Percentiles rank a stretch among this genome's conserved stretches.
Conservation (phyloP, 129 eudicot genomes). For the Chrysanthemum lavandulifolium region DNA sequence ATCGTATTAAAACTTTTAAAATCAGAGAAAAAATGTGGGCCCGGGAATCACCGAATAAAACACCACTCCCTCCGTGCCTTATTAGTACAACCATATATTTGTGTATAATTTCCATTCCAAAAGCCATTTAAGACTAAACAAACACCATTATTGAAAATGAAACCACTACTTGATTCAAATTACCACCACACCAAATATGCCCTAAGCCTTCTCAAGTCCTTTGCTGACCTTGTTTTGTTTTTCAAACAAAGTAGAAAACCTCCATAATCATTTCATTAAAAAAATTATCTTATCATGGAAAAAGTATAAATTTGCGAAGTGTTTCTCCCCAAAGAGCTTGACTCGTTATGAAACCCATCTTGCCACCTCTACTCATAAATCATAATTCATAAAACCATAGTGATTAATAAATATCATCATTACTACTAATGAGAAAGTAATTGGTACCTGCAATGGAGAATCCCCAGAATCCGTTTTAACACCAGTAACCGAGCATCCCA, state of each 20-base stretch:
- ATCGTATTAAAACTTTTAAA: no score
- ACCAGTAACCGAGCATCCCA: constrained; percentile 97
- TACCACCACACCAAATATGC: no score
- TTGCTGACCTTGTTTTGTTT: background rate
- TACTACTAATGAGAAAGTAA: constrained; percentile 1
- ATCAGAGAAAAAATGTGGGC: no score
- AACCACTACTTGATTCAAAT: no score
- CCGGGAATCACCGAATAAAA: no score
- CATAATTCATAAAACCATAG: background rate
- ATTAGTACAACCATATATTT: no score
- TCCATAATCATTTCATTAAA: background rate
- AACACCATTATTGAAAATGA: no score
- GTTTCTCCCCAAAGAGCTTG: background rate
- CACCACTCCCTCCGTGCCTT: no score
- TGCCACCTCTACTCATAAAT: background rate
- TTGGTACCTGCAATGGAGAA: constrained; percentile 82
- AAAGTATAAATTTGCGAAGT: background rate
- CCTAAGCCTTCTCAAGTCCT: no score
- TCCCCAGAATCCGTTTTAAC: constrained; percentile 84
- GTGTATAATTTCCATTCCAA: no score
- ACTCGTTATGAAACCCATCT: background rate
- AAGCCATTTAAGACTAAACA: no score
- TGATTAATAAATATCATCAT: background rate
- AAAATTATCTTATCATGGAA: background rate
- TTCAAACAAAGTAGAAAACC: background rate